Conservation (phyloP, 192 early-diverging fungal genomes). For the Entophlyctis helioformis region DNA sequence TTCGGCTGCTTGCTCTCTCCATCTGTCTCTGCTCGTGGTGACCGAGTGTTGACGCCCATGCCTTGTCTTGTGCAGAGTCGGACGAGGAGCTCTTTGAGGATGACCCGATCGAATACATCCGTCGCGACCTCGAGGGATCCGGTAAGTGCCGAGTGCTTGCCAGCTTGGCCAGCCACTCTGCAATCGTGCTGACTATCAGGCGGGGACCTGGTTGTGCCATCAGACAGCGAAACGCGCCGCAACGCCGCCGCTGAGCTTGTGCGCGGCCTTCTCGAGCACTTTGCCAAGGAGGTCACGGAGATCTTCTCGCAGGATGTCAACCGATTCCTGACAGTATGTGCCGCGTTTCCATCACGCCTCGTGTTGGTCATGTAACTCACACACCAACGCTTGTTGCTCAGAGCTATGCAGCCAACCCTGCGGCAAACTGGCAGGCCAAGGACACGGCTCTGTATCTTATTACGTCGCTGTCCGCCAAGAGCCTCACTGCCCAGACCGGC, state of each 20-base stretch:
- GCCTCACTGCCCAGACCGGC: slow-evolving; percentile 65
- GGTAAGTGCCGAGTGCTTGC: slow-evolving; percentile 36
- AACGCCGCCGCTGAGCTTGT: slow-evolving; percentile 85
- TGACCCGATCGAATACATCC: slow-evolving; percentile 90
- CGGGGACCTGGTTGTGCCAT: neutral
- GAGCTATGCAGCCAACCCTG: slow-evolving; percentile 21
- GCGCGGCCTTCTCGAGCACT: slow-evolving; percentile 80
- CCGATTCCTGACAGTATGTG: too few species aligned
- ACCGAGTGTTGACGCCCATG: too few species aligned
- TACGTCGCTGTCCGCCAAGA: slow-evolving; percentile 74
- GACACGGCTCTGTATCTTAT: slow-evolving; percentile 90
- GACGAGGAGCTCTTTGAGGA: slow-evolving; percentile 97
- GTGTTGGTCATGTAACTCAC: too few species aligned
- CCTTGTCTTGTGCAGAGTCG: slow-evolving; percentile 31
- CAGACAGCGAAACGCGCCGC: slow-evolving; percentile 84
- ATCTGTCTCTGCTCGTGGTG: too few species aligned
- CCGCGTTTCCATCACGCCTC: too few species aligned
- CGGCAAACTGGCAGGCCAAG: slow-evolving; percentile 81
- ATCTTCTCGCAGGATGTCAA: slow-evolving; percentile 71
- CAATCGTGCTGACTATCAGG: neutral
- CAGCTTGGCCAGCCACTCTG: slow-evolving; percentile 3
- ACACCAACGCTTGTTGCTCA: slow-evolving; percentile 31
- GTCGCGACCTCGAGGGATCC: slow-evolving; percentile 83
- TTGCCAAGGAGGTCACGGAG: slow-evolving; percentile 68
- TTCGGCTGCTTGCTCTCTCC: neutral